Conservation (phyloP, 2,329 filamentous ascomycete genomes). For the Emmonsia crescens region DNA sequence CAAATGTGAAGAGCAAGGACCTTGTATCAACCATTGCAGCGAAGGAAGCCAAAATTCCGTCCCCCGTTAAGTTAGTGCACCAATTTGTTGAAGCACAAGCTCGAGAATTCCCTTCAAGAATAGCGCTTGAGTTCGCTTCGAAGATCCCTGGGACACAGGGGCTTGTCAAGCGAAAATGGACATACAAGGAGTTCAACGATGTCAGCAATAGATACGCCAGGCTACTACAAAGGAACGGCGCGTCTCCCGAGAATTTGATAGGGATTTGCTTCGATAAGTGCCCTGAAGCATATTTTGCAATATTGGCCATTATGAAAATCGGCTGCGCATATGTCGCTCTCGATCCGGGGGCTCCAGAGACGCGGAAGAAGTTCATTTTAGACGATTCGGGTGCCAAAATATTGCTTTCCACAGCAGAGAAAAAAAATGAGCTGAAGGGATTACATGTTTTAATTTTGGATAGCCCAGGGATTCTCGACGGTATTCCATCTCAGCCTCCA, state of each 20-base stretch:
- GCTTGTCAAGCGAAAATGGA: constrained; percentile 49
- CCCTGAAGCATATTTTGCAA: constrained; percentile 70
- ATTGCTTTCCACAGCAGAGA: constrained; percentile 48
- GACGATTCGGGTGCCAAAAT: constrained; percentile 57
- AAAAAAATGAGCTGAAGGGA: constrained; percentile 30
- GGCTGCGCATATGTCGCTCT: constrained; percentile 74
- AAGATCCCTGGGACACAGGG: constrained; percentile 40
- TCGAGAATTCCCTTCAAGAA: constrained; percentile 42
- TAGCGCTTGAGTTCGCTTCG: constrained; percentile 66
- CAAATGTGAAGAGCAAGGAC: constrained; percentile 14
- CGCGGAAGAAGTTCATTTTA: constrained; percentile 68
- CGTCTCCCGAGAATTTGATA: constrained; percentile 51
- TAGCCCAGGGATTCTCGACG: constrained; percentile 25
- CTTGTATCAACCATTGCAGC: constrained; percentile 57
- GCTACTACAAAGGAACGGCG: constrained; percentile 43
- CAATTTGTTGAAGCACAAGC: constrained; percentile 64
- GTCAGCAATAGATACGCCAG: constrained; percentile 64
- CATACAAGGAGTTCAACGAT: constrained; percentile 59
- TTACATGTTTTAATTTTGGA: constrained; percentile 40
- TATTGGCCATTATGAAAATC: constrained; percentile 70
- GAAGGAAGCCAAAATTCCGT: constrained; percentile 45
- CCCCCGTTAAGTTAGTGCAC: constrained; percentile 55
- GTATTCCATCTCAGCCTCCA: constrained; percentile 26
- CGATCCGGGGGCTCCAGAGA: constrained; percentile 60
- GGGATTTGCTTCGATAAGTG: constrained; percentile 77